Base-by-base conservation (phyloP, 495 filamentous ascomycete species). In the Penicillium malachiteum region DNA sequence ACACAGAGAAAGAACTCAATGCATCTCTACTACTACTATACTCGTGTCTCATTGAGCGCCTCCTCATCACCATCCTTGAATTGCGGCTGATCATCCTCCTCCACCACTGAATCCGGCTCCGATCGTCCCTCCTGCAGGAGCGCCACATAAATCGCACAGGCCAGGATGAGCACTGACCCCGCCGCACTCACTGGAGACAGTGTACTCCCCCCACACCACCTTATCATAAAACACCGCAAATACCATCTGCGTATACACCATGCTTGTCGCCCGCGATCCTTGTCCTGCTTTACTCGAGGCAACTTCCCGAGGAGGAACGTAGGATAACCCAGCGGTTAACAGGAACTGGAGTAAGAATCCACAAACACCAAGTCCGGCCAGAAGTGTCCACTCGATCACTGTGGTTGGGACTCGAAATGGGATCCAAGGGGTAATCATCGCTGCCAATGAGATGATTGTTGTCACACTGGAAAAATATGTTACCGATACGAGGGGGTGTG, bases 211-310 rank as follows among this genome's bases (percentile, higher is more conserved):
- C 78, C 87, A 97, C 11, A 97, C 73, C 46, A 87, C 72, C 53
- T 84, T 83, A 66, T 97, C 93, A 64, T 91, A 92, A 12, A 81
- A 81, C 13, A 96, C 74, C 10, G 93, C 92, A 67, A 96, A 96
- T 35, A 97, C 67, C 89, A 97, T 93, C 68, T 95, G 88, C 42
- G 85, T 90, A 65, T 96, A 97, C 4, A 90, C 76, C 90, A 96
- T 96, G 17, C 87, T 90, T 5, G 88, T 95, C 3, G 92, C 92
- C 18, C 89, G 79, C 17, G 85, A 84, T 7, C 84, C 83, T 51
- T 63, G 55, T 0, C 54, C 50, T 1, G 54, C 69, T 21, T 72
- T 71, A 32, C 69, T 48, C 37, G 66, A 39, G 6, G 51, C 32
- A 6, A 57, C 61, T 21, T 50, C 62, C 11, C 53, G 55, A 32